Conservation (phyloP, 345 rosid genomes). For the Cardiospermum halicacabum region DNA sequence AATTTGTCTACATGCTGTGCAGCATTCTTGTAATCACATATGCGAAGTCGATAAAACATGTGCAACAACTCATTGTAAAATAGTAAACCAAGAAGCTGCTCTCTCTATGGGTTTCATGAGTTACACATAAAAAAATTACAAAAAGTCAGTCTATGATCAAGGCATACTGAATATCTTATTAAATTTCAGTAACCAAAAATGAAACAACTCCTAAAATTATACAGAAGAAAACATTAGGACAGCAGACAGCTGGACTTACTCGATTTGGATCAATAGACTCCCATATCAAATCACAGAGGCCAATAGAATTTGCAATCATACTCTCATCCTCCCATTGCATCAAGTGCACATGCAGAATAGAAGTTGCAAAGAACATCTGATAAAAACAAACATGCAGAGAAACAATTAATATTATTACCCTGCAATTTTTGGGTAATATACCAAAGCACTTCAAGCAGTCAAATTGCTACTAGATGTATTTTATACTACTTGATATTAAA, state of each 20-base stretch:
- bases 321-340: constrained; percentile 84
- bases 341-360: constrained; percentile 81
- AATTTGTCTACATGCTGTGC: constrained; percentile 76
- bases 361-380: constrained; percentile 92
- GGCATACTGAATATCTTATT: background rate
- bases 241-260: constrained; percentile 35
- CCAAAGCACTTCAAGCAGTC: background rate
- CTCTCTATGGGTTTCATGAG: constrained; percentile 30
- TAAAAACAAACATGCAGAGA: background rate
- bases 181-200: background rate
- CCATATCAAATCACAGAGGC: constrained; percentile 72
- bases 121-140: constrained; percentile 6
- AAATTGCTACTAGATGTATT: background rate
- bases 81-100: constrained; percentile 64
- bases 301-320: constrained; percentile 60
- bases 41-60: constrained; percentile 74
- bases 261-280: constrained; percentile 56
- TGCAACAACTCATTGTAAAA: constrained; percentile 92
- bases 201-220: background rate
- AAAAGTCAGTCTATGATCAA: background rate
- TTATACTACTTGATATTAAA: background rate
- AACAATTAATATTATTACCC: background rate
- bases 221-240: background rate
- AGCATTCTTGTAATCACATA: constrained; percentile 89
- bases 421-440: too few species aligned